Conservation (phyloP, 2,329 filamentous ascomycete genomes). For the Ophiostoma tasmaniense region DNA sequence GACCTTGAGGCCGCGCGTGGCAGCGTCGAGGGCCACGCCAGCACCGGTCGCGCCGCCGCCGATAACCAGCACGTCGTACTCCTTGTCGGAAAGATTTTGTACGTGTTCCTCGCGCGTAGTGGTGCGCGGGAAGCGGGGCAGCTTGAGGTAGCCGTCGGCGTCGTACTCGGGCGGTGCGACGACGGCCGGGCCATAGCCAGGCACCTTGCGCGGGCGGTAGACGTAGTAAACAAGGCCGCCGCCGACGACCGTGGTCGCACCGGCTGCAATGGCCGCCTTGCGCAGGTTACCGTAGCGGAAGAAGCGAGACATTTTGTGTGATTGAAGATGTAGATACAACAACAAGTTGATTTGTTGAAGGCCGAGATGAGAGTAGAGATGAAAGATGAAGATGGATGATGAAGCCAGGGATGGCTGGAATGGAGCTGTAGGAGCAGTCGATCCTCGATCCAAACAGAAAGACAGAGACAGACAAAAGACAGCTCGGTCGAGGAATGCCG, state of each 20-base stretch:
- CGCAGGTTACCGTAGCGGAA: constrained; percentile 28
- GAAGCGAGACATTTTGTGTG: constrained; percentile 25
- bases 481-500: constrained; percentile 5
- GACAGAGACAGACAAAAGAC: background rate
- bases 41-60: constrained; percentile 72
- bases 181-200: constrained; percentile 57
- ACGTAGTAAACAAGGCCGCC: constrained; percentile 41
- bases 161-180: constrained; percentile 64
- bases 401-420: constrained; percentile 1
- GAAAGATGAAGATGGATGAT: background rate
- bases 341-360: background rate
- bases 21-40: constrained; percentile 72
- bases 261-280: constrained; percentile 37
- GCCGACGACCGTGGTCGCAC: constrained; percentile 34
- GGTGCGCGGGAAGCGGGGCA: constrained; percentile 56
- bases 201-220: constrained; percentile 64
- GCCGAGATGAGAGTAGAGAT: background rate
- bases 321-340: background rate
- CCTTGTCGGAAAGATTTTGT: constrained; percentile 41
- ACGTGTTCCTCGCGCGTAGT: constrained; percentile 58
- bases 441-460: background rate
- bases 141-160: constrained; percentile 57
- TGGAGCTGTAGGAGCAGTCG: background rate
- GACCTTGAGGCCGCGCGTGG: constrained; percentile 68
- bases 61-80: constrained; percentile 70